A percentile compares a stretch with the other conserved stretches of the same genome.
These are phyloP conservation scores for Penicillium maclennaniae DNA, from an alignment of 495 filamentous ascomycete species.

Conservation along the genomic window DNA sequence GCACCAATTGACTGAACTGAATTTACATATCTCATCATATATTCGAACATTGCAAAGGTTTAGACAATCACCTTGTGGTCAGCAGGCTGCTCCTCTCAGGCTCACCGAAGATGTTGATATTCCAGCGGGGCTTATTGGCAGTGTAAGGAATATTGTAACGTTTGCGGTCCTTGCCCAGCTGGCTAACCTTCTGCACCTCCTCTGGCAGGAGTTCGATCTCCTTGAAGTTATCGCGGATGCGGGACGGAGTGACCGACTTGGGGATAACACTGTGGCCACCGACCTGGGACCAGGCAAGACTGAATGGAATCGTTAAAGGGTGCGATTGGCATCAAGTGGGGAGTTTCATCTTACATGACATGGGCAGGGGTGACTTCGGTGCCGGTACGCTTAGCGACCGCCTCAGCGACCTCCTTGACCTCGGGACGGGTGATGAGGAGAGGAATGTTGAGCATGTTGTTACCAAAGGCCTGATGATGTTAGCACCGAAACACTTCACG, in stretches of 20 bases:
- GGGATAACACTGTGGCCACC: conserved; percentile 49
- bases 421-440: conserved; percentile 44
- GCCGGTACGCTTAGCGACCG: conserved; percentile 39
- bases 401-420: conserved; percentile 42
- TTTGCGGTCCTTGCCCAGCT: conserved; percentile 38
- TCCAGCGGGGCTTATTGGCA: conserved; percentile 46
- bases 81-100: conserved; percentile 40
- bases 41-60: conserved; percentile 4
- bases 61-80: conserved; percentile 42
- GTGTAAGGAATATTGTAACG: conserved; percentile 47
- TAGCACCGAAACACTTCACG: not conserved
- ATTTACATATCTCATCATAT: conserved; percentile 18
- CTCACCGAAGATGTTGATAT: conserved; percentile 46
- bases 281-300: conserved; percentile 46
- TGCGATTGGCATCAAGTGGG: not conserved
- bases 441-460: conserved; percentile 42
- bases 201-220: conserved; percentile 45
- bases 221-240: conserved; percentile 48
- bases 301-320: too few relatives aligned
- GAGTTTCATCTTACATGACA: conserved; percentile 27
- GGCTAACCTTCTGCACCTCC: conserved; percentile 42
- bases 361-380: conserved; percentile 38
- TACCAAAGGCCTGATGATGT: conserved; percentile 40
- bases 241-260: conserved; percentile 46
- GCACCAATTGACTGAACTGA: conserved; percentile 1